Evolutionary conservation across 768 basidiomycete species (phyloP).

Genomic region (Mycena sanguinolenta): DNA sequence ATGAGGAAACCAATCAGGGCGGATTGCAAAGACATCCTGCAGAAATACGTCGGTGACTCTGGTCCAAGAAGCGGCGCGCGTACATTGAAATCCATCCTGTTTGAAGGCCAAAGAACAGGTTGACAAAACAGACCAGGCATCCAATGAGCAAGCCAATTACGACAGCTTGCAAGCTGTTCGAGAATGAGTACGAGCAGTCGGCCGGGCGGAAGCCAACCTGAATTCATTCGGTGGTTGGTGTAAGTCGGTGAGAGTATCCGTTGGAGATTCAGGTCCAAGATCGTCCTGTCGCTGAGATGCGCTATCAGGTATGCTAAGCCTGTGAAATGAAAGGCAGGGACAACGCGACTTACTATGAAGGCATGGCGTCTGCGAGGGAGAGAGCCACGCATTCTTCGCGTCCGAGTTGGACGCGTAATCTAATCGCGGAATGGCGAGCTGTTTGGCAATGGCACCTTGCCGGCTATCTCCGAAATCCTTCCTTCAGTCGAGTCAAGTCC

Average conservation of each 20-base stretch:
- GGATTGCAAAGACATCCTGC: conserved; percentile 95
- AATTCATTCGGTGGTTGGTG: conserved; percentile 37
- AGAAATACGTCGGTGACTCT: conserved; percentile 15
- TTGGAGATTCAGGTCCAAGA: not conserved
- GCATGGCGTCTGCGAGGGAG: not conserved
- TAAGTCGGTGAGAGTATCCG: not conserved
- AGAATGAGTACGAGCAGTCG: no score
- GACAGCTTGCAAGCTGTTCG: conserved; percentile 72
- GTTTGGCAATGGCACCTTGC: not conserved
- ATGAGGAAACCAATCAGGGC: conserved; percentile 92
- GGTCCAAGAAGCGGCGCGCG: conserved; percentile 35
- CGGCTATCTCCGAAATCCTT: no score
- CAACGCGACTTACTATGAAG: not conserved
- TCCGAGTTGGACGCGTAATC: not conserved
- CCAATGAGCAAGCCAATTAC: conserved; percentile 86
- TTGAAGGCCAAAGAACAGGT: conserved; percentile 89
- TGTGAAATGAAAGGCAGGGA: not conserved
- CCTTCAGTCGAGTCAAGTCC: conserved; percentile 25
- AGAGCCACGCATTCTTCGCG: not conserved
- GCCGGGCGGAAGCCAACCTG: no score
- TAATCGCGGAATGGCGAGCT: not conserved
- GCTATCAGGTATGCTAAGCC: not conserved
- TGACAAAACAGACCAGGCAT: conserved; percentile 91
- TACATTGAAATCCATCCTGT: conserved; percentile 94
- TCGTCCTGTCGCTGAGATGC: conserved; percentile 11